Evolutionary conservation across 2,329 filamentous ascomycete species (phyloP).

Genomic region (Fusarium stilboides): DNA sequence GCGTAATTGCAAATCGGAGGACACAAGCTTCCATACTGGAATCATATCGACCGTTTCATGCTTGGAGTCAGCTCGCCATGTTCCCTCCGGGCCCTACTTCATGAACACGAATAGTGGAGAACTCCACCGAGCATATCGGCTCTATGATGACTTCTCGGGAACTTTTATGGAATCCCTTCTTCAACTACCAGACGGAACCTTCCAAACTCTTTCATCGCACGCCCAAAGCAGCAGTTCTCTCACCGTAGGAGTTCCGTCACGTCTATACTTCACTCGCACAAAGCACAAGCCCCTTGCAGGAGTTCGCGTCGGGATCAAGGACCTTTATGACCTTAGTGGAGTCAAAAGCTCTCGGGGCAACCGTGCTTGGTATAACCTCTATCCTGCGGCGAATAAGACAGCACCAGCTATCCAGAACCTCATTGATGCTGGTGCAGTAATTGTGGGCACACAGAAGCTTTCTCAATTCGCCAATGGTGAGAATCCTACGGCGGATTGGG

Average conservation of each 20-base stretch:
- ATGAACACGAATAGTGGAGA: rapidly evolving
- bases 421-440: too few relatives aligned
- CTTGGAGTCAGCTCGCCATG: not conserved
- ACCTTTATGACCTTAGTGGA: too few relatives aligned
- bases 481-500: too few relatives aligned
- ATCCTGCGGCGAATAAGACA: too few relatives aligned
- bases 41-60: not conserved
- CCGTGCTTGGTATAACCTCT: too few relatives aligned
- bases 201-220: slow-evolving; percentile 5
- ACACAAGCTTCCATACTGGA: not conserved
- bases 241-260: not conserved
- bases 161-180: slow-evolving; percentile 1
- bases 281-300: too few relatives aligned
- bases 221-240: not conserved
- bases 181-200: not conserved
- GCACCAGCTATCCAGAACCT: too few relatives aligned
- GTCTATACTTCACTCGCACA: too few relatives aligned
- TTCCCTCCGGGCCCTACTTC: not conserved
- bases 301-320: too few relatives aligned
- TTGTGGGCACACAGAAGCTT: too few relatives aligned
- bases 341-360: too few relatives aligned
- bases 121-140: not conserved
- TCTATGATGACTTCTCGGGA: not conserved
- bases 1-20: not conserved
- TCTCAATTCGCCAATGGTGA: too few relatives aligned